A percentile compares a stretch with the other conserved stretches of the same genome.
These are phyloP conservation scores for Jackrogersella multiformis DNA, from an alignment of 495 filamentous ascomycete species.

Conservation along the genomic window DNA sequence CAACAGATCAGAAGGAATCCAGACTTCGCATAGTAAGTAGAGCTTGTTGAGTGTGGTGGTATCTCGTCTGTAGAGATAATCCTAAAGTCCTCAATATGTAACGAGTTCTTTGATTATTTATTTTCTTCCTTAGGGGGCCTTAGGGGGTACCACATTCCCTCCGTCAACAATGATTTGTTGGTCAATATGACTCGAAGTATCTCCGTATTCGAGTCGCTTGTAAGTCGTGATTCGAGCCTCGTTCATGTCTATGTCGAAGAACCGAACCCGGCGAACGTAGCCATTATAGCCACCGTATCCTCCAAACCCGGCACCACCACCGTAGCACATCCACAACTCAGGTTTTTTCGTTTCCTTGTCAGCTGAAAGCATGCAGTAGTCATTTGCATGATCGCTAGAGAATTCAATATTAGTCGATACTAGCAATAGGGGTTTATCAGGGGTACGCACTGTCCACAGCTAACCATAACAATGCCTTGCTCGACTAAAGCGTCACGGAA, in stretches of 20 bases:
- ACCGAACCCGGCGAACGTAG: constrained; percentile 81
- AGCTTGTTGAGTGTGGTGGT: constrained; percentile 5
- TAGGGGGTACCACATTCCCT: constrained; percentile 60
- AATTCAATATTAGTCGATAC: constrained; percentile 13
- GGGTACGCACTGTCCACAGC: constrained; percentile 82
- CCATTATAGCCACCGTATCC: constrained; percentile 92
- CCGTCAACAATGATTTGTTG: constrained; percentile 89
- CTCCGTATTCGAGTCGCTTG: constrained; percentile 87
- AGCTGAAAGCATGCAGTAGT: constrained; percentile 83
- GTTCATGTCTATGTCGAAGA: constrained; percentile 94
- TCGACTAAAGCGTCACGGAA: constrained; percentile 88
- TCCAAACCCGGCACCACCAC: constrained; percentile 86
- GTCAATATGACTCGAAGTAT: constrained; percentile 75
- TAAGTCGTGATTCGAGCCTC: constrained; percentile 87
- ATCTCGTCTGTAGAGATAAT: neutral
- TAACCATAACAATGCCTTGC: constrained; percentile 84
- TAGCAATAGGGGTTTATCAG: neutral
- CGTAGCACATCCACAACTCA: constrained; percentile 99
- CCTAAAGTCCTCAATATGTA: neutral
- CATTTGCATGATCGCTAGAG: constrained; percentile 88
- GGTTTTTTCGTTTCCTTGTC: constrained; percentile 63
- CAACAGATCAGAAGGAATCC: constrained; percentile 3
- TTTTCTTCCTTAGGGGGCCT: constrained; percentile 48
- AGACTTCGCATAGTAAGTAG: constrained; percentile 8
- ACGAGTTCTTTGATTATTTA: neutral